Conservation (phyloP, 495 filamentous ascomycete genomes). For the Bathelium albidoporum region DNA sequence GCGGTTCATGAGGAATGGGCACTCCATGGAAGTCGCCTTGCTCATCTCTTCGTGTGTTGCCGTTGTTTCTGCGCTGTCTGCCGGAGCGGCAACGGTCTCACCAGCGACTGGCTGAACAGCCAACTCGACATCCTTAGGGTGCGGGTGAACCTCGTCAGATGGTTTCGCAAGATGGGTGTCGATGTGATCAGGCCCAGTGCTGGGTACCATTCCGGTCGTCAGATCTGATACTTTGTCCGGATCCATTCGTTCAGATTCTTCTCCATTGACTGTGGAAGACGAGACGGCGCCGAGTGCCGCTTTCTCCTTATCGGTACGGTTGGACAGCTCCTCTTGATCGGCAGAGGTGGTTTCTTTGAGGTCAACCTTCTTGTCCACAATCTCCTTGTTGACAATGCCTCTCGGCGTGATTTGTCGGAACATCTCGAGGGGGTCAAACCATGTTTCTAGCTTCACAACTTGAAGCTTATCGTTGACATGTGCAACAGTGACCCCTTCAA, state of each 20-base stretch:
- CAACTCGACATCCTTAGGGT: conserved; percentile 20
- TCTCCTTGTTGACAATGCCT: conserved; percentile 35
- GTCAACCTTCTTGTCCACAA: conserved; percentile 18
- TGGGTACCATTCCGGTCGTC: conserved; percentile 4
- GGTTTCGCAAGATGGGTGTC: conserved; percentile 18
- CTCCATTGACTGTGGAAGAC: conserved; percentile 17
- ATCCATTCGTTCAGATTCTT: conserved; percentile 9
- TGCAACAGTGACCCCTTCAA: conserved; percentile 48
- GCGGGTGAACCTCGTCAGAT: conserved; percentile 18
- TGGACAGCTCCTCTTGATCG: not conserved
- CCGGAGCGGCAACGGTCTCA: conserved; percentile 20
- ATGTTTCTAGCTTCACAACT: conserved; percentile 48
- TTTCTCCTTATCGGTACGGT: conserved; percentile 1
- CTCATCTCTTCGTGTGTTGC: conserved; percentile 31
- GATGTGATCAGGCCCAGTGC: conserved; percentile 12
- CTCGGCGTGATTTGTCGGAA: conserved; percentile 50
- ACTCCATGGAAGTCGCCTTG: conserved; percentile 18
- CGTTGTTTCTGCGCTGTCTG: conserved; percentile 17
- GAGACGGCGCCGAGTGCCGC: conserved; percentile 10
- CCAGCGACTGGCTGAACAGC: conserved; percentile 18
- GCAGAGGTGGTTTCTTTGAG: not conserved
- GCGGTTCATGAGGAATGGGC: conserved; percentile 27
- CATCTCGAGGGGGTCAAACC: conserved; percentile 56
- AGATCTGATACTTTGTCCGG: not conserved
- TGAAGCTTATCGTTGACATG: conserved; percentile 49